Evolutionary conservation across 1,284 basidiomycete species (phyloP).

Genomic region (Moesziomyces sp.): DNA sequence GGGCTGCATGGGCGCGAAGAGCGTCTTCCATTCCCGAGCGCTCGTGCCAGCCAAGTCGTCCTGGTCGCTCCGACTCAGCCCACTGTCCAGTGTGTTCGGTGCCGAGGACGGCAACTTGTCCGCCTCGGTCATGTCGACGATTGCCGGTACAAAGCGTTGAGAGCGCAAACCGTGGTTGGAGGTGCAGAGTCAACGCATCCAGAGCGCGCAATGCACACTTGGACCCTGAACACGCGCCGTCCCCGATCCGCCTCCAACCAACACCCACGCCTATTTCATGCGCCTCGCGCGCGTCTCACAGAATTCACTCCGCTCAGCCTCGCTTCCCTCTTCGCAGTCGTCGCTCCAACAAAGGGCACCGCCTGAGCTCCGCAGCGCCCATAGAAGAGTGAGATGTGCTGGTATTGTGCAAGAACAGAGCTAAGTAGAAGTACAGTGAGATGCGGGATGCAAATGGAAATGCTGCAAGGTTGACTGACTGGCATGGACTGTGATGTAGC

Average conservation of each 20-base stretch:
- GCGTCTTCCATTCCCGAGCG: conserved; percentile 29
- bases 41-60: conserved; percentile 10
- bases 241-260: conserved; percentile 5
- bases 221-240: conserved; percentile 20
- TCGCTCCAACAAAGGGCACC: no score
- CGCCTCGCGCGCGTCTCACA: not conserved
- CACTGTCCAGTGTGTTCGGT: conserved; percentile 18
- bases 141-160: not conserved
- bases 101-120: conserved; percentile 5
- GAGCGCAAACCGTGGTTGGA: not conserved
- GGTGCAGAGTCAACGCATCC: not conserved
- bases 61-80: conserved; percentile 16
- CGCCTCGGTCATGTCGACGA: conserved; percentile 1
- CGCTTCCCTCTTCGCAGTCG: no score
- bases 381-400: no score
- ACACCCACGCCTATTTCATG: conserved; percentile 3
- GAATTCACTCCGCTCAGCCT: not conserved
- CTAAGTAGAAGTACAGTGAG: conserved; percentile 31
- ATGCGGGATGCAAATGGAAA: conserved; percentile 6
- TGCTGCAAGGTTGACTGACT: not conserved
- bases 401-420: not conserved
- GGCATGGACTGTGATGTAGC: not conserved
- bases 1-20: conserved; percentile 24
- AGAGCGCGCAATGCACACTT: not conserved
- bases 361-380: no score